Evolutionary conservation across 371 early-diverging fungal species (phyloP), one percentile per base, ranked within the genome.

Genomic region (Circinella umbellata): DNA sequence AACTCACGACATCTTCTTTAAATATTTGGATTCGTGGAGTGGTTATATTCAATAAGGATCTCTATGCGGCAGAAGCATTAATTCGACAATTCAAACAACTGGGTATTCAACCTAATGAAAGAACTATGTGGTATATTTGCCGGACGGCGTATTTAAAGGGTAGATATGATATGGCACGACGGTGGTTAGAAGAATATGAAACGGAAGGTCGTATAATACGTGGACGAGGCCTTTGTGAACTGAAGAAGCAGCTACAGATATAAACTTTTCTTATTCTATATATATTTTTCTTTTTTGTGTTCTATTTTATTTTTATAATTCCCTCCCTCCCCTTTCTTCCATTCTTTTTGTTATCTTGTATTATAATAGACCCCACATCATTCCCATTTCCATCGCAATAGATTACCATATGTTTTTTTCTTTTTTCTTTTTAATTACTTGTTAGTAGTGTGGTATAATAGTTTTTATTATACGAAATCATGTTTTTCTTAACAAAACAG

Each of bases 21-120:
- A 84, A 84, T 39, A 79, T 81, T 39, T 73, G 80, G 74, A 72
- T 84, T 9, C 75, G 80, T 46, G 84, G 82, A 0, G 67, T 80
- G 9, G 77, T 78, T 34, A 49, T 77, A 14, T 71, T 77, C 36
- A 67, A 77, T 34, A 62, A 73, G n/a, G 77, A 84, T 53, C 46
- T 78, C 13, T 65, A 46, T 15, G 73, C 73, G 1, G 82, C 84
- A 2, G 76, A 77, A 51, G 67, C 63, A 7, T 69, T 80, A 48
- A 61, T 84, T 0, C 9, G 66, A 3, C 53, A 74, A 51, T 71
- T 84, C 27, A 34, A 39, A 3, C n/a, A 17, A 37, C 10, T 61
- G 39, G 68, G 62, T 15, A 37, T 68, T 49, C 36, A 37, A 5
- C 51, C 61, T 17, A 49, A 68, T 51, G 81, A 83, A 66, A 76